Conservation (phyloP, 1,284 basidiomycete genomes). For the Hemileccinum hortonii region DNA sequence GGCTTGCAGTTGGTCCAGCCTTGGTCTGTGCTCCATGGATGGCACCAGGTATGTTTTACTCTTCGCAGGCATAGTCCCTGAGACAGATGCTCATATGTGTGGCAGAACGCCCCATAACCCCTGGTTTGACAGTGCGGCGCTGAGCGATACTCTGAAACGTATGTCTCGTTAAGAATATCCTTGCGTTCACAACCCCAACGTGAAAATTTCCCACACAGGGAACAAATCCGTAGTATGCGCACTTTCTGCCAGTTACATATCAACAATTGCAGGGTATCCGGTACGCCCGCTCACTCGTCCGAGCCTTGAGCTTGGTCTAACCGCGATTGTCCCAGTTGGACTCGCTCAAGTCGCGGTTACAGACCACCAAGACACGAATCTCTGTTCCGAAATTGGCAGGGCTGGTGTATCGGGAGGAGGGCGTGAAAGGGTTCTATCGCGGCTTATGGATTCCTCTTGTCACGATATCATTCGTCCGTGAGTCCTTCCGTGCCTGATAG, state of each 20-base stretch:
- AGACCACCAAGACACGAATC: conserved; percentile 78
- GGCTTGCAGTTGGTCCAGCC: conserved; percentile 49
- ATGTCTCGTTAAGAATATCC: conserved; percentile 22
- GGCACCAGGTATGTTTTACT: conserved; percentile 55
- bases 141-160: conserved; percentile 71
- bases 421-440: conserved; percentile 87
- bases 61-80: not conserved
- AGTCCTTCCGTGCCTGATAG: conserved; percentile 37
- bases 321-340: conserved; percentile 56
- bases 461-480: conserved; percentile 95
- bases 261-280: conserved; percentile 80
- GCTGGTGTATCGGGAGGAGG: conserved; percentile 86
- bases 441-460: conserved; percentile 91
- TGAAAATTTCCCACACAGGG: conserved; percentile 39
- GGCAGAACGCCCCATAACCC: conserved; percentile 52
- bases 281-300: conserved; percentile 43
- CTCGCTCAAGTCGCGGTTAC: conserved; percentile 87
- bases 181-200: conserved; percentile 9
- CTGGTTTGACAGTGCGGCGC: conserved; percentile 57
- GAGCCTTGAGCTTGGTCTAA: conserved; percentile 3
- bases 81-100: conserved; percentile 16
- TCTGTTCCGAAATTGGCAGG: conserved; percentile 72
- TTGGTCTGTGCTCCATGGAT: conserved; percentile 69
- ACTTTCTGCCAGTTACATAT: conserved; percentile 78
- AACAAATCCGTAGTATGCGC: conserved; percentile 83